phyloP scores from a whole-genome alignment of 495 filamentous ascomycete species.

The Parmelia sp. region DNA sequence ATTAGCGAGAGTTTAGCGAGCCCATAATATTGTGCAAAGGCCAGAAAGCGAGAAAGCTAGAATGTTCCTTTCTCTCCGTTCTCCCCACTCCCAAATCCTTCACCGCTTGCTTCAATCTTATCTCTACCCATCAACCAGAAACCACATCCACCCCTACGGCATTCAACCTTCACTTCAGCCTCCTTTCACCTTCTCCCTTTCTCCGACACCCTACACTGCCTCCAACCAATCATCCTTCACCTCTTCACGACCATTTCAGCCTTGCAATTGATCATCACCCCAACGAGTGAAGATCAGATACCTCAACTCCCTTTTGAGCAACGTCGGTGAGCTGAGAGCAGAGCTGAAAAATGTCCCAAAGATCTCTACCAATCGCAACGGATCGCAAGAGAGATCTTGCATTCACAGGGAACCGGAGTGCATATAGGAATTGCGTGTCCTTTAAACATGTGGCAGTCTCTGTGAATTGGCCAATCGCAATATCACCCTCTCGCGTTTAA shows the following conservation, averaged over 20 bases:
- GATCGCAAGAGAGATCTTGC: slow-evolving; percentile 4
- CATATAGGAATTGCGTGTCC: not conserved
- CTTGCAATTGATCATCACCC: not conserved
- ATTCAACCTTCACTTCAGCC: not conserved
- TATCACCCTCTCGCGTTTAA: not conserved
- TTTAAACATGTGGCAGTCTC: not conserved
- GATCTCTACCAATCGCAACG: not conserved
- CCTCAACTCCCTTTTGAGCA: not conserved
- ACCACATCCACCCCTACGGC: not conserved
- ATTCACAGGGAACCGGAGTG: not conserved
- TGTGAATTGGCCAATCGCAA: not conserved
- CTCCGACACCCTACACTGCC: too few species aligned
- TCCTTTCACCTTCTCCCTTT: too few species aligned
- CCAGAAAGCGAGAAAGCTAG: too few species aligned
- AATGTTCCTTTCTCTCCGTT: not conserved
- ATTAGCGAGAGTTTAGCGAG: not conserved
- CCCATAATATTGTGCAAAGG: not conserved
- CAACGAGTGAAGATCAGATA: too few species aligned
- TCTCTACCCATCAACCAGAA: not conserved
- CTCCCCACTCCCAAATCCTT: not conserved
- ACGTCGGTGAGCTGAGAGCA: not conserved
- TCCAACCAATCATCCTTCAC: too few species aligned
- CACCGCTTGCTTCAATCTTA: not conserved
- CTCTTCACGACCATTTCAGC: not conserved
- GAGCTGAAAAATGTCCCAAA: not conserved